Percentiles rank a stretch among this genome's conserved stretches.
Evolutionary conservation across 176 grass and related monocot genomes (phyloP).

Genomic region (Neostapfia colusana): DNA sequence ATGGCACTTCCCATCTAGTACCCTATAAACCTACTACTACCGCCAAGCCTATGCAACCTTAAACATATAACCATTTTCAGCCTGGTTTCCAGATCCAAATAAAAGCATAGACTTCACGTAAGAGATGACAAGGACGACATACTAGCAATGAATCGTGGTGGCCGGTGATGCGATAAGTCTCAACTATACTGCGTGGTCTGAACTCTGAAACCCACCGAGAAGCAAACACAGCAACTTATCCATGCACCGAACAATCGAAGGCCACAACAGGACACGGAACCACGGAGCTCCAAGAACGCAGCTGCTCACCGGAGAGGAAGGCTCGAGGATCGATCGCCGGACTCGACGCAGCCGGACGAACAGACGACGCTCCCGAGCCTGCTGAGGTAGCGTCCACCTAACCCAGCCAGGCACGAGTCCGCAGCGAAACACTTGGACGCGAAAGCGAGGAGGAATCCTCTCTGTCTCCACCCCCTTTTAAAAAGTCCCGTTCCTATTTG

Average conservation of each 20-base stretch:
- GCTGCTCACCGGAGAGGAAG: slow-evolving; percentile 41
- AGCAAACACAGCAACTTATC: not conserved
- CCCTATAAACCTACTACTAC: not conserved
- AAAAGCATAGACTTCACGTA: not conserved
- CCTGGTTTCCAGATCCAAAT: not conserved
- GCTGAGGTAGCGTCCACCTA: not conserved
- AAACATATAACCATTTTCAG: slow-evolving; percentile 3
- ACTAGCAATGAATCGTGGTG: not conserved
- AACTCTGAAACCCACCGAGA: not conserved
- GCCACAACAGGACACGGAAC: not conserved
- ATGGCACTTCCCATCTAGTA: slow-evolving; percentile 1
- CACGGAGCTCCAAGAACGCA: not conserved
- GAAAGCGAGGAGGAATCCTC: slow-evolving; percentile 1
- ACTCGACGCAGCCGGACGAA: not conserved
- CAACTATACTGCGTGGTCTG: not conserved
- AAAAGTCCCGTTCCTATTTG: slow-evolving; percentile 28
- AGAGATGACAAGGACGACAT: not conserved
- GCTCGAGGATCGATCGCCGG: slow-evolving; percentile 7
- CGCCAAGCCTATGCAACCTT: slow-evolving; percentile 2
- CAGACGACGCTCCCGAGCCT: not conserved
- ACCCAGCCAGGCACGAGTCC: not conserved
- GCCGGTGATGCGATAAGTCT: not conserved
- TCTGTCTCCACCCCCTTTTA: not conserved
- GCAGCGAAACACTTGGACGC: not conserved
- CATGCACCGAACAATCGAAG: not conserved